Conservation (phyloP, 2,329 filamentous ascomycete species). For the Colletotrichum liaoningense region DNA sequence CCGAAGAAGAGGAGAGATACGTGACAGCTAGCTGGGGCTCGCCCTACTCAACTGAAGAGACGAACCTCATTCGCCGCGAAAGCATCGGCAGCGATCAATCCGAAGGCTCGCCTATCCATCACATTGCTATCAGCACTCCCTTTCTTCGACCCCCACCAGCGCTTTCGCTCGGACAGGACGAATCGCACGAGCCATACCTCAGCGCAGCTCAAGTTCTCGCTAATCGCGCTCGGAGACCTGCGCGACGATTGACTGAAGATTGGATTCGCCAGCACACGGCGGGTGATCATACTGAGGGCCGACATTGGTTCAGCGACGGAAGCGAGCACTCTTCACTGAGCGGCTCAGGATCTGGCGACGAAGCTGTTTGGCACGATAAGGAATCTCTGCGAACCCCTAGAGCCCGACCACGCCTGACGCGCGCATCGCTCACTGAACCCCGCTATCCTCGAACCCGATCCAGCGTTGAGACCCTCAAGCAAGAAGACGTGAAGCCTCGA, state of each 20-base stretch:
- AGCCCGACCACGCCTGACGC: slow-evolving; percentile 43
- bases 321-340: slow-evolving; percentile 83
- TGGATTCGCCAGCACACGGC: slow-evolving; percentile 89
- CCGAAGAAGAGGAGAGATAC: slow-evolving; percentile 56
- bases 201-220: slow-evolving; percentile 69
- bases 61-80: slow-evolving; percentile 58
- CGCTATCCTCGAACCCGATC: slow-evolving; percentile 59
- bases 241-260: slow-evolving; percentile 79
- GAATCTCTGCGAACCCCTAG: slow-evolving; percentile 61
- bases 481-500: slow-evolving; percentile 38
- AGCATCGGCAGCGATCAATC: slow-evolving; percentile 70
- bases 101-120: slow-evolving; percentile 70
- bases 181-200: slow-evolving; percentile 50
- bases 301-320: slow-evolving; percentile 44
- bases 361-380: slow-evolving; percentile 61
- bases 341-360: slow-evolving; percentile 68
- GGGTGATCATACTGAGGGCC: slow-evolving; percentile 63
- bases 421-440: slow-evolving; percentile 42
- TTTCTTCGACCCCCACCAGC: slow-evolving; percentile 69
- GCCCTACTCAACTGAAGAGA: slow-evolving; percentile 79
- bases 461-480: slow-evolving; percentile 67
- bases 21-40: slow-evolving; percentile 91
- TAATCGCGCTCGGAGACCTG: slow-evolving; percentile 69
- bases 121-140: slow-evolving; percentile 70
- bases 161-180: slow-evolving; percentile 50